Evolutionary conservation across 2,329 filamentous ascomycete genomes (phyloP).

Genomic region (Thermothelomyces thermophilus): DNA sequence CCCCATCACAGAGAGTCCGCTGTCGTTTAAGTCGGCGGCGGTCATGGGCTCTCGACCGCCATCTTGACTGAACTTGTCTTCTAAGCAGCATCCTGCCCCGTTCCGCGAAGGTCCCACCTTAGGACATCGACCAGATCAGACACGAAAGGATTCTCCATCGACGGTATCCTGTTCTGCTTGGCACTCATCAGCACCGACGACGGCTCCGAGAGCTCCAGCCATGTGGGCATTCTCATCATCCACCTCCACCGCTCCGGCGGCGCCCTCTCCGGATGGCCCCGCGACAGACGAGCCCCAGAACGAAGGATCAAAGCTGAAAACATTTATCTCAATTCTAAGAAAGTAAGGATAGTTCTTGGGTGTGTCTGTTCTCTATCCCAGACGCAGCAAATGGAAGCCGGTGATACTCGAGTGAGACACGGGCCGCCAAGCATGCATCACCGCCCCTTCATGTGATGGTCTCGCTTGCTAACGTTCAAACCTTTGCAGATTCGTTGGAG

Average conservation of each 20-base stretch:
- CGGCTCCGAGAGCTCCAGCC: neutral
- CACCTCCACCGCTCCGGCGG: constrained; percentile 8
- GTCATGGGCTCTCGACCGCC: neutral
- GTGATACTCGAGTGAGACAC: neutral
- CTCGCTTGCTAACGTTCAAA: neutral
- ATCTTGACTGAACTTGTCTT: no score
- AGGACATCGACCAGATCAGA: neutral
- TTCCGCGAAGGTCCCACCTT: no score
- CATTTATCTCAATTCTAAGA: constrained; percentile 78
- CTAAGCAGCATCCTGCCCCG: no score
- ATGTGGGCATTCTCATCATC: constrained; percentile 19
- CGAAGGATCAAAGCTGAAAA: constrained; percentile 83
- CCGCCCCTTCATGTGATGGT: no score
- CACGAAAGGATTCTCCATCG: no score
- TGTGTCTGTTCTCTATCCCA: neutral
- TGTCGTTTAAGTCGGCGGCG: constrained; percentile 1
- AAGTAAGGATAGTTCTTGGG: constrained; percentile 54
- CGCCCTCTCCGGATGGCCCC: constrained; percentile 25
- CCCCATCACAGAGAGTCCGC: neutral
- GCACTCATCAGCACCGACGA: no score
- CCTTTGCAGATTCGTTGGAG: constrained; percentile 75
- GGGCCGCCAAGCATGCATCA: neutral
- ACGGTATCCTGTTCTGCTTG: no score
- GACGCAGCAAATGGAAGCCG: neutral
- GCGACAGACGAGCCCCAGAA: constrained; percentile 48